These are phyloP conservation scores for Gossypium anomalum DNA, from an alignment of 345 rosid species.

Conservation along the genomic window DNA sequence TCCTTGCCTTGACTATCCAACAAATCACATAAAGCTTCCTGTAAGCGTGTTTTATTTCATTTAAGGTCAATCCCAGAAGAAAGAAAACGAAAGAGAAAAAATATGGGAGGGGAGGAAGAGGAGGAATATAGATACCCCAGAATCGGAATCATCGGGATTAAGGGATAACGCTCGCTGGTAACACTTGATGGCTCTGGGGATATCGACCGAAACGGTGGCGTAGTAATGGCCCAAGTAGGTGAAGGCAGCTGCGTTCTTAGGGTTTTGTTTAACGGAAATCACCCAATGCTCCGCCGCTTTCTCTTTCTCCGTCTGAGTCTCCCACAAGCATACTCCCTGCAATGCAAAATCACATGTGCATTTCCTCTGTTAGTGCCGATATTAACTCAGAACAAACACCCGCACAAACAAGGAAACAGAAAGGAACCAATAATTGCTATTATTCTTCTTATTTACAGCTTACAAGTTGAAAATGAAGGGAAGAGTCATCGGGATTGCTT, in stretches of 20 bases:
- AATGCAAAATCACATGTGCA: slow-evolving; percentile 22
- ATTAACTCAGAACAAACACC: background rate
- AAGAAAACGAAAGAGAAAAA: background rate
- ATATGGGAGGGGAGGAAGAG: background rate
- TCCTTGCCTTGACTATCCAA: slow-evolving; percentile 68
- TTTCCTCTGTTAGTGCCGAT: background rate
- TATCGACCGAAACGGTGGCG: slow-evolving; percentile 36
- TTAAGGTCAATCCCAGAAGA: background rate
- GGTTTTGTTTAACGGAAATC: slow-evolving; percentile 60
- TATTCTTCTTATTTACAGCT: background rate
- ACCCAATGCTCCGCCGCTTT: slow-evolving; percentile 80
- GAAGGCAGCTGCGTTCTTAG: slow-evolving; percentile 61
- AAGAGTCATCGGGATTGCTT: slow-evolving; percentile 63
- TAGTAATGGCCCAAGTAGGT: slow-evolving; percentile 79
- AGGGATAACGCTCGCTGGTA: slow-evolving; percentile 76
- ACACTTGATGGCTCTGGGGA: slow-evolving; percentile 81
- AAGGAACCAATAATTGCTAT: background rate
- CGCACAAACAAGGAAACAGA: background rate
- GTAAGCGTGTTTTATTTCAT: background rate
- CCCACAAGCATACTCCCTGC: slow-evolving; percentile 67
- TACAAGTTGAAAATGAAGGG: slow-evolving; percentile 61
- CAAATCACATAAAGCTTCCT: slow-evolving; percentile 78
- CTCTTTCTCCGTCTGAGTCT: slow-evolving; percentile 38
- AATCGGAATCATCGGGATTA: slow-evolving; percentile 58
- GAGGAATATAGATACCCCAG: slow-evolving; percentile 36